These are phyloP conservation scores for Auriculariales sp. DNA, from an alignment of 768 basidiomycete genomes.

Conservation along the genomic window DNA sequence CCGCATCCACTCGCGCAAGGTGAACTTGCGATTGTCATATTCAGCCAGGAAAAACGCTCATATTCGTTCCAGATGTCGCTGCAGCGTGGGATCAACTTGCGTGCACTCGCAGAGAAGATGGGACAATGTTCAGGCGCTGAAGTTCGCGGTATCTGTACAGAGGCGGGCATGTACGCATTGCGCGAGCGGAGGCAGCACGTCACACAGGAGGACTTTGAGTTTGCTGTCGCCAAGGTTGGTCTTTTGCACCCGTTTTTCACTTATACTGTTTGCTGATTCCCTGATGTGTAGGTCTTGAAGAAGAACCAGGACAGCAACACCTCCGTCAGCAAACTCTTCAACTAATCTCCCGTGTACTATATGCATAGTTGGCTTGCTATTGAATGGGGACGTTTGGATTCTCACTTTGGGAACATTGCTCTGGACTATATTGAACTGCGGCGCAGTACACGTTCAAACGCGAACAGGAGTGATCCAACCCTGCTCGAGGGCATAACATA, in stretches of 20 bases:
- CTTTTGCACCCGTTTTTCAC: slow-evolving; percentile 1
- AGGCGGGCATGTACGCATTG: slow-evolving; percentile 97
- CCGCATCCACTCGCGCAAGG: slow-evolving; percentile 92
- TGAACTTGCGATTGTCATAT: slow-evolving; percentile 13
- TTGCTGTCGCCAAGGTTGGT: slow-evolving; percentile 85
- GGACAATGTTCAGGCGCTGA: slow-evolving; percentile 97
- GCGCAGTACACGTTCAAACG: too few species aligned
- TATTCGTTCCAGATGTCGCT: slow-evolving; percentile 65
- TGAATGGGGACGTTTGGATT: too few species aligned
- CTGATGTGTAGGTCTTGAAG: slow-evolving; percentile 53
- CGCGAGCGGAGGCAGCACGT: slow-evolving; percentile 93
- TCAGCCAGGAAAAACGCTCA: neutral
- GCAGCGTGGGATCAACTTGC: slow-evolving; percentile 94
- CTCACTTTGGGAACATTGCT: too few species aligned
- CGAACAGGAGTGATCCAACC: too few species aligned
- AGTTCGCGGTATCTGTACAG: slow-evolving; percentile 92
- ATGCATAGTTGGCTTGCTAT: too few species aligned
- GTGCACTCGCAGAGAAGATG: slow-evolving; percentile 95
- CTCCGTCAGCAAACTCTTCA: slow-evolving; percentile 88
- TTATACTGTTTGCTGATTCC: neutral
- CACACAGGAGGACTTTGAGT: slow-evolving; percentile 97
- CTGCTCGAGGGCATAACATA: too few species aligned
- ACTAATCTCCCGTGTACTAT: slow-evolving; percentile 25
- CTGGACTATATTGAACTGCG: too few species aligned
- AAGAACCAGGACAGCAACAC: slow-evolving; percentile 95